phyloP scores from a whole-genome alignment of 768 basidiomycete species.

The Cystobasidium onofrii region DNA sequence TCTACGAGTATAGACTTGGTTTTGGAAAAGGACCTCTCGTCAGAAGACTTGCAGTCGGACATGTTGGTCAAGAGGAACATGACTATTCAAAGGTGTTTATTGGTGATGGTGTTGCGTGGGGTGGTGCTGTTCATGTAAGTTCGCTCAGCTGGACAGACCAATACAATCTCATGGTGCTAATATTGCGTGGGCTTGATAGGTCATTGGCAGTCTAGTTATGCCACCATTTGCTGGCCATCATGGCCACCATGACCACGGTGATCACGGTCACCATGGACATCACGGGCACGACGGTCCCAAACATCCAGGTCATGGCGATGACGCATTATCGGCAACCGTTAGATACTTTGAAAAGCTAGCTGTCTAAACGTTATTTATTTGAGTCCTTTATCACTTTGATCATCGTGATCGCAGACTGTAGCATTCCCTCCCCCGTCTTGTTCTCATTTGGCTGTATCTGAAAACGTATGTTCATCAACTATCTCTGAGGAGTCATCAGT shows the following conservation, averaged over 20 bases:
- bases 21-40: conserved; percentile 37
- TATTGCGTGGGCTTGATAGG: neutral
- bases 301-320: neutral
- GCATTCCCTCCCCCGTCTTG: neutral
- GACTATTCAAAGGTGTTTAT: conserved; percentile 42
- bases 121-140: conserved; percentile 47
- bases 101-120: conserved; percentile 46
- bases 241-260: neutral
- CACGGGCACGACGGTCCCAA: conserved; percentile 9
- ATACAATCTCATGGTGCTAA: no score
- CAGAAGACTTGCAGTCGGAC: conserved; percentile 32
- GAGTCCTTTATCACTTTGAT: neutral
- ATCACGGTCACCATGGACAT: neutral
- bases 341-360: neutral
- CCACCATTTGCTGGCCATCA: conserved; percentile 37
- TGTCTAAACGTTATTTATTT: neutral
- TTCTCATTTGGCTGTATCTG: neutral
- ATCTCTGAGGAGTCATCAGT: no score
- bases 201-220: conserved; percentile 34
- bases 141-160: no score
- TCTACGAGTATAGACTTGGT: conserved; percentile 34
- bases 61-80: neutral
- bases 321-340: neutral
- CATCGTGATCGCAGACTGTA: neutral
- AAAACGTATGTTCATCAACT: no score